These are phyloP conservation scores for Lipomyces yamanashiensis DNA, from an alignment of 805 yeast species.

Conservation along the genomic window DNA sequence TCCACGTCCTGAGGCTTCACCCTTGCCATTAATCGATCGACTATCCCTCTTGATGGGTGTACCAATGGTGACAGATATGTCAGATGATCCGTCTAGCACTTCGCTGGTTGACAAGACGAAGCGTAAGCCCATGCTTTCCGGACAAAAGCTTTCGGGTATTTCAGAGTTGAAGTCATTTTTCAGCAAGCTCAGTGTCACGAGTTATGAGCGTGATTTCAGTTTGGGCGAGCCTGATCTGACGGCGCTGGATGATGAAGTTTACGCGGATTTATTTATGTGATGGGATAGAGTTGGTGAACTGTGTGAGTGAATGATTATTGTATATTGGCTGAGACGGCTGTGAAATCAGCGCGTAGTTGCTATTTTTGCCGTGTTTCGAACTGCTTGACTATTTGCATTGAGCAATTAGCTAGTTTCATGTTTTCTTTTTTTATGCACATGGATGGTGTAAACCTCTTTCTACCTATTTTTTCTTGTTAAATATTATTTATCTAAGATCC, in stretches of 20 bases:
- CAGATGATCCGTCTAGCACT: constrained; percentile 17
- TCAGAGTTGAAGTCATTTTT: constrained; percentile 65
- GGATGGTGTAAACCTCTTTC: constrained; percentile 12
- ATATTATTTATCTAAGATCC: not conserved
- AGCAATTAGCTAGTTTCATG: not conserved
- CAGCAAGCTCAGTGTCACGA: constrained; percentile 59
- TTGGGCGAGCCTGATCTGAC: constrained; percentile 24
- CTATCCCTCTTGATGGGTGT: constrained; percentile 43
- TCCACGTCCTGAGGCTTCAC: constrained; percentile 46
- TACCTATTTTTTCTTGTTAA: not conserved
- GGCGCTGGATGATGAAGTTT: constrained; percentile 30
- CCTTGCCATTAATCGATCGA: constrained; percentile 51
- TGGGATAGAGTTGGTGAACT: not conserved
- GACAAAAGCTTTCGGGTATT: constrained; percentile 48
- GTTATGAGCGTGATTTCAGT: constrained; percentile 28
- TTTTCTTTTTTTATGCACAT: not conserved
- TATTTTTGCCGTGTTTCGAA: not conserved
- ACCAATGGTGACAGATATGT: constrained; percentile 37
- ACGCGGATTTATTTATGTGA: constrained; percentile 29
- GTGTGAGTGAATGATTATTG: not conserved
- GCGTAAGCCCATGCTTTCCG: constrained; percentile 51
- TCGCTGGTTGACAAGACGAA: constrained; percentile 15
- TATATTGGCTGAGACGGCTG: not conserved
- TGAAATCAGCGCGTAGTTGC: not conserved
- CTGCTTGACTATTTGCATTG: not conserved